phyloP scores from a whole-genome alignment of 345 rosid species.

The Gossypium rotundifolium region DNA sequence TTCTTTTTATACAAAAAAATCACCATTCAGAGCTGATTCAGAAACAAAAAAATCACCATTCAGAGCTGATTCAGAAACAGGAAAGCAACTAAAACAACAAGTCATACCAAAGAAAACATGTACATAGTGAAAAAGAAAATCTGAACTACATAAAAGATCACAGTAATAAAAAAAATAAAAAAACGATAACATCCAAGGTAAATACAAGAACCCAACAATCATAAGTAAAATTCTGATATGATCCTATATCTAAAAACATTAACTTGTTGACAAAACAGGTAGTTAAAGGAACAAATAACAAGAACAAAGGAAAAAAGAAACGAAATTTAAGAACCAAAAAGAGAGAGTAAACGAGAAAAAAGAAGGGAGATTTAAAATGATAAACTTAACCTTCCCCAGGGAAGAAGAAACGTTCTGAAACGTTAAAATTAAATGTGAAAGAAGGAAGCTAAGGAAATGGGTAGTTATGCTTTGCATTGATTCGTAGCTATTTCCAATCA shows the following conservation, averaged over 20 bases:
- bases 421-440: conserved; percentile 31
- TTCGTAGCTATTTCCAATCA: conserved; percentile 24
- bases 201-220: conserved; percentile 21
- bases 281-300: conserved; percentile 7
- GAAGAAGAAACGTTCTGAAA: conserved; percentile 20
- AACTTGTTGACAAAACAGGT: conserved; percentile 7
- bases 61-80: conserved; percentile 17
- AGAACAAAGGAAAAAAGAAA: conserved; percentile 17
- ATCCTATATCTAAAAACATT: conserved; percentile 25
- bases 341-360: conserved; percentile 1
- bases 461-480: conserved; percentile 30
- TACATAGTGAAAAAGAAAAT: conserved; percentile 5
- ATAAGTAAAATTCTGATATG: conserved; percentile 23
- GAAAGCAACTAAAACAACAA: conserved; percentile 16
- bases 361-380: not conserved
- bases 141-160: conserved; percentile 18
- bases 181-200: conserved; percentile 21
- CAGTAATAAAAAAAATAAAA: not conserved
- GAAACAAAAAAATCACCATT: conserved; percentile 20
- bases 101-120: not conserved
- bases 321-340: conserved; percentile 20
- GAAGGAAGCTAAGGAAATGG: conserved; percentile 31
- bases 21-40: conserved; percentile 13
- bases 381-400: conserved; percentile 22
- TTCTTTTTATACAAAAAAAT: conserved; percentile 11